Evolutionary conservation across 768 basidiomycete genomes (phyloP), one percentile per base, ranked within the genome.

Genomic region (Boletales sp.): DNA sequence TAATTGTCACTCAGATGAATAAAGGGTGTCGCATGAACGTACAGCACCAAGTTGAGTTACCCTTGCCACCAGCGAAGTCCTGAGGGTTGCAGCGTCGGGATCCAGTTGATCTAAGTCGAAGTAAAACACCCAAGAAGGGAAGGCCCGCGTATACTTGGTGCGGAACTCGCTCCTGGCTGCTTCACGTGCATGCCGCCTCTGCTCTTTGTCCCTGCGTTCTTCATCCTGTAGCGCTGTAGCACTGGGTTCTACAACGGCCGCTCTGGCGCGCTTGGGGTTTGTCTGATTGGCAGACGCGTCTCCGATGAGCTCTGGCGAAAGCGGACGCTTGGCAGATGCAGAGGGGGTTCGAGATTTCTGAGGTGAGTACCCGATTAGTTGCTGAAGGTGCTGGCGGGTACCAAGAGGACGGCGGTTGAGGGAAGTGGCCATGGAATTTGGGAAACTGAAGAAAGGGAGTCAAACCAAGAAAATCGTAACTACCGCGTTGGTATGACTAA

Each of bases 121-220:
- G 68, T 91, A 87, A 68, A 98, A 95, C 15, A 75, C 80, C 75
- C 86, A 92, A 21, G 69, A 71, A 2, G 91, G 91, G 71, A 98
- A 96, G 18, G 88, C 89, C 45, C 81, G 81, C 48, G 77, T 79
- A 69, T 93, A 97, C 73, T 93, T 96, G 42, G 81, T 70, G 61
- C 80, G 82, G 73, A 92, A 98, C 57, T 90, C 86, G 5, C 74
- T 72, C 54, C 84, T 79, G 56, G 75, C 75, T 51, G 75, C 73
- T 55, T 82, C 79, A 28, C 80, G 75, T 53, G 80, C 79, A 5
- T 72, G 66, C 30, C 75, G 69, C 47, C 70, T 77, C 39, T 73
- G 76, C 38, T 80, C 78, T 62, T 67, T 74, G 39, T 75, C 73
- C 53, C 71, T 78, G 53, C 70, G 68, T 40, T 70, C 63, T 18